Conservation (phyloP, 495 filamentous ascomycete species). For the Neurospora sp. region DNA sequence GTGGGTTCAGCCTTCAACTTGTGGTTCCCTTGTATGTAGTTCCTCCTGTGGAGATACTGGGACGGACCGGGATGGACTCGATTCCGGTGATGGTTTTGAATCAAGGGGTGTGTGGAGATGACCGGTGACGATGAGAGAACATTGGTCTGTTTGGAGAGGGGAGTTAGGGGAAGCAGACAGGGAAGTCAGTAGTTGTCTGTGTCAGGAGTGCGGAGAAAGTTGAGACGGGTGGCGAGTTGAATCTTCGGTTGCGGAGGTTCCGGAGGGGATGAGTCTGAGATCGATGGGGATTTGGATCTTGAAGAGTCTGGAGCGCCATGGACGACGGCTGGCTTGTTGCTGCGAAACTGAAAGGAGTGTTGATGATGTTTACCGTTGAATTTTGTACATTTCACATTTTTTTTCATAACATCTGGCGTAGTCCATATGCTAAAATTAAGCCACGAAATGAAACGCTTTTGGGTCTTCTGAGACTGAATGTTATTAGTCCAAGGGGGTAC, state of each 20-base stretch:
- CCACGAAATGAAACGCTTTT: too few species aligned
- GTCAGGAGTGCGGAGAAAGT: neutral
- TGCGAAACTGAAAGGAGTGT: neutral
- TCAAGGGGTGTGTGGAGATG: neutral
- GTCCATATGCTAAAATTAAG: neutral
- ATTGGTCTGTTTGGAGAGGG: neutral
- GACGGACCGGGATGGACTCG: neutral
- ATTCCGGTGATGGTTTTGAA: neutral
- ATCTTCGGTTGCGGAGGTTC: neutral
- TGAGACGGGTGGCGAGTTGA: neutral
- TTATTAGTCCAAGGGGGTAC: too few species aligned
- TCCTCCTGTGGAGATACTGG: neutral
- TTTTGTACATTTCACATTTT: neutral
- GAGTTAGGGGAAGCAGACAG: neutral
- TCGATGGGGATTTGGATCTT: neutral
- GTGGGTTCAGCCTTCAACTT: neutral
- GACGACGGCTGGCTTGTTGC: neutral
- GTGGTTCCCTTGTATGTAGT: neutral
- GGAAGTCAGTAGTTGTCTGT: neutral
- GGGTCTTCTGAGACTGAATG: too few species aligned
- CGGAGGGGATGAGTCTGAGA: neutral
- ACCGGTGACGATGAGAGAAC: neutral
- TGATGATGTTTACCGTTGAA: neutral
- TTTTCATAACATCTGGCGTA: neutral
- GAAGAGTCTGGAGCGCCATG: neutral